phyloP scores from a whole-genome alignment of 2,329 filamentous ascomycete genomes.

The Scedosporium dehoogii region DNA sequence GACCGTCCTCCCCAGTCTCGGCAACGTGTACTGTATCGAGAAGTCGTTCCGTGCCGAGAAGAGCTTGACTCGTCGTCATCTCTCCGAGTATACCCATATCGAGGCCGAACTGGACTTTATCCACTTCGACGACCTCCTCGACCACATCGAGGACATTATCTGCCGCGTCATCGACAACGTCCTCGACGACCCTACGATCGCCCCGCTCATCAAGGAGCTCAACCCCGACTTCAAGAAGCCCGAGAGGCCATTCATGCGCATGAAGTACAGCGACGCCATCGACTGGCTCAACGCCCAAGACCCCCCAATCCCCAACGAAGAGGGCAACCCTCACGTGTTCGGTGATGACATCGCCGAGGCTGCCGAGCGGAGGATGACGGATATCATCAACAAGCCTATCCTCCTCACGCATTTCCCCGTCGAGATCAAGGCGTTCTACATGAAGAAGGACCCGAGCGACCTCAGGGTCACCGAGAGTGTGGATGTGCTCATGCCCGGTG shows the following conservation, averaged over 20 bases:
- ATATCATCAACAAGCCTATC: slow-evolving; percentile 90
- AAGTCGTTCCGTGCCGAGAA: slow-evolving; percentile 99
- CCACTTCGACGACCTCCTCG: slow-evolving; percentile 77
- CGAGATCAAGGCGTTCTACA: slow-evolving; percentile 99
- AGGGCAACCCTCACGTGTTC: slow-evolving; percentile 80
- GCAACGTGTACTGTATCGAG: slow-evolving; percentile 95
- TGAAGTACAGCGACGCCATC: slow-evolving; percentile 91
- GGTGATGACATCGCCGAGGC: slow-evolving; percentile 98
- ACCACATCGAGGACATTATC: slow-evolving; percentile 78
- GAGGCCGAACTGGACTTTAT: slow-evolving; percentile 97
- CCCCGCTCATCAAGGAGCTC: slow-evolving; percentile 67
- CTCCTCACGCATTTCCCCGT: slow-evolving; percentile 95
- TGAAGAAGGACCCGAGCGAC: slow-evolving; percentile 79
- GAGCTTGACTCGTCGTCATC: slow-evolving; percentile 82
- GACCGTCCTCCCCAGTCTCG: slow-evolving; percentile 80
- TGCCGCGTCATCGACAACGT: slow-evolving; percentile 75
- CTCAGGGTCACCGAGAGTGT: slow-evolving; percentile 84
- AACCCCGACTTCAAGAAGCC: slow-evolving; percentile 86
- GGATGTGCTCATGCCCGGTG: slow-evolving; percentile 77
- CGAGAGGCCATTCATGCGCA: slow-evolving; percentile 78
- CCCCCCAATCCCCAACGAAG: slow-evolving; percentile 74
- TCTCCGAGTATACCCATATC: slow-evolving; percentile 94
- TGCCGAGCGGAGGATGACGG: slow-evolving; percentile 93
- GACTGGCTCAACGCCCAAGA: slow-evolving; percentile 85
- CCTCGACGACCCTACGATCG: slow-evolving; percentile 62